These are phyloP conservation scores for Curvularia eragrostidis DNA, from an alignment of 2,329 filamentous ascomycete genomes.

Conservation along the genomic window DNA sequence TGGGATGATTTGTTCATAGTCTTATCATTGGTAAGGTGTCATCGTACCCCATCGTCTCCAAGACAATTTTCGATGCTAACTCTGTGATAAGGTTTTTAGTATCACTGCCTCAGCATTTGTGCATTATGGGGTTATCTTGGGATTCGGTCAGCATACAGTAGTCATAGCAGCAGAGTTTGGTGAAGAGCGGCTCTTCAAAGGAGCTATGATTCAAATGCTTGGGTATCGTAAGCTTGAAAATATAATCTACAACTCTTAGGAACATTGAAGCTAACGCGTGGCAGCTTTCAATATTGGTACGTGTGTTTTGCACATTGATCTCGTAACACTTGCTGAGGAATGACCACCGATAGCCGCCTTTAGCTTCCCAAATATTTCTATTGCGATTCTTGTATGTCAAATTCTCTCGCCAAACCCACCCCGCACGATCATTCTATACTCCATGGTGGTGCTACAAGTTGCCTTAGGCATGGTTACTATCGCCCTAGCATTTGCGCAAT, in stretches of 20 bases:
- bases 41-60: no score
- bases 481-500: conserved; percentile 16
- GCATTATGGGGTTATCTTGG: conserved; percentile 11
- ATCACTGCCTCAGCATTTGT: conserved; percentile 14
- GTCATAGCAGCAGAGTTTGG: conserved; percentile 7
- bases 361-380: not conserved
- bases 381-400: not conserved
- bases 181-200: conserved; percentile 8
- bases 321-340: not conserved
- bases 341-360: not conserved
- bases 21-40: conserved; percentile 10
- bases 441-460: not conserved
- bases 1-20: conserved; percentile 22
- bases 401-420: not conserved
- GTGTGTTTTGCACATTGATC: not conserved
- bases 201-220: conserved; percentile 16
- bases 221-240: conserved; percentile 12
- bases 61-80: not conserved
- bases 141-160: conserved; percentile 15
- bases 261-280: not conserved
- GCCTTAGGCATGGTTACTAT: conserved; percentile 11
- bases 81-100: conserved; percentile 4
- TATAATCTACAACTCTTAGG: not conserved
- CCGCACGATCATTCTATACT: not conserved
- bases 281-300: conserved; percentile 1